These are phyloP conservation scores for Ambrosia hybrid DNA, from an alignment of 140 eudicot genomes.

Conservation along the genomic window DNA sequence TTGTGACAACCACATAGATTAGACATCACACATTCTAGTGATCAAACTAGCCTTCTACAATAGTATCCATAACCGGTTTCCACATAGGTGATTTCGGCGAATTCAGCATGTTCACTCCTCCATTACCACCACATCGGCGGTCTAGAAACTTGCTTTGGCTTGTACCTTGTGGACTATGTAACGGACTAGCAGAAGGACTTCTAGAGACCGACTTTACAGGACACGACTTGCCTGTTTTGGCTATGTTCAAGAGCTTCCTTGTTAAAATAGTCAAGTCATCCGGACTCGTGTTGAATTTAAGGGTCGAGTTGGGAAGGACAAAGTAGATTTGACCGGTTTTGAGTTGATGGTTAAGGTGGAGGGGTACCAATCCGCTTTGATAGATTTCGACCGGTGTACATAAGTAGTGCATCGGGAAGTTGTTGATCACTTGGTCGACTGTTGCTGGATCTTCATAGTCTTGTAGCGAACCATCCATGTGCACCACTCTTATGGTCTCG, in stretches of 20 bases:
- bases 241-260: conserved; percentile 35
- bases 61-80: conserved; percentile 54
- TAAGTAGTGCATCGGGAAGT: conserved; percentile 38
- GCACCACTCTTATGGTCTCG: conserved; percentile 40
- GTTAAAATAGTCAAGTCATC: conserved; percentile 42
- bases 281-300: conserved; percentile 38
- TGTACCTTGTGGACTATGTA: neutral
- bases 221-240: conserved; percentile 21
- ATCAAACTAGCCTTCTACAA: conserved; percentile 40
- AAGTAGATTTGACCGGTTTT: conserved; percentile 43
- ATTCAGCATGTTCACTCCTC: neutral
- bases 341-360: conserved; percentile 33
- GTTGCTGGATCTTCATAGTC: conserved; percentile 43
- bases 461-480: conserved; percentile 39
- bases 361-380: conserved; percentile 29
- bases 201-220: neutral
- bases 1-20: neutral
- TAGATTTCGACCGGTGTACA: conserved; percentile 51
- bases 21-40: neutral
- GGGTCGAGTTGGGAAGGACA: conserved; percentile 39
- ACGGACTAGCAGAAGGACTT: neutral
- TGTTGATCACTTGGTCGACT: conserved; percentile 32
- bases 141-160: neutral
- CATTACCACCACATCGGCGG: neutral
- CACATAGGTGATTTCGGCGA: conserved; percentile 28